Evolutionary conservation across 139 green algal genomes (phyloP).

Genomic region (Edaphochlamys debaryana): DNA sequence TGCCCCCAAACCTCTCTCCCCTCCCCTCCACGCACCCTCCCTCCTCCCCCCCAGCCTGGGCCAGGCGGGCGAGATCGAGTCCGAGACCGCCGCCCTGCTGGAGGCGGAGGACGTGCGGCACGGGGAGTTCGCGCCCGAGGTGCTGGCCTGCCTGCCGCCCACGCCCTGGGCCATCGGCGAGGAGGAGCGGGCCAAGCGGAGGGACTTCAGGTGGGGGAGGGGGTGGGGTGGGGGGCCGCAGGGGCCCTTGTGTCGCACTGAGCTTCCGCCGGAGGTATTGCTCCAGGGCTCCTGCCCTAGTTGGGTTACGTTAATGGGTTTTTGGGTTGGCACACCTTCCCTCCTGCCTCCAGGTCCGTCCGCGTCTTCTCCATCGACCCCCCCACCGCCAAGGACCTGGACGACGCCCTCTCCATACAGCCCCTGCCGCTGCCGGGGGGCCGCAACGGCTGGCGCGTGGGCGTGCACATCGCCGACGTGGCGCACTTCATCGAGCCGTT

Average conservation of each 20-base stretch:
- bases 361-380: conserved; percentile 90
- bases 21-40: too few relatives aligned
- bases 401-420: conserved; percentile 85
- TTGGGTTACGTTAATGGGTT: too few relatives aligned
- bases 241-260: too few relatives aligned
- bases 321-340: too few relatives aligned
- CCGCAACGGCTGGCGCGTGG: conserved; percentile 56
- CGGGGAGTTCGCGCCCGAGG: conserved; percentile 45
- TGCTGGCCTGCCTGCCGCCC: conserved; percentile 86
- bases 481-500: conserved; percentile 74
- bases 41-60: conserved; percentile 12
- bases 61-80: conserved; percentile 77
- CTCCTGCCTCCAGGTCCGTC: conserved; percentile 8
- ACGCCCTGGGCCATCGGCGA: conserved; percentile 78
- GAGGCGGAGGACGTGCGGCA: conserved; percentile 56
- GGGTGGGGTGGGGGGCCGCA: too few relatives aligned
- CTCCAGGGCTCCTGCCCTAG: too few relatives aligned
- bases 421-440: not conserved
- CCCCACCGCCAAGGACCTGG: conserved; percentile 82
- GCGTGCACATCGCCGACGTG: conserved; percentile 95
- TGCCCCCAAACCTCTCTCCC: too few relatives aligned
- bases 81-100: conserved; percentile 75
- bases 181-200: conserved; percentile 69
- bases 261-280: too few relatives aligned
- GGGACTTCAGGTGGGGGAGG: conserved; percentile 80